Base-by-base conservation (phyloP, 1,139 yeast genomes). In the Hemisphaericaspora subhashii region DNA sequence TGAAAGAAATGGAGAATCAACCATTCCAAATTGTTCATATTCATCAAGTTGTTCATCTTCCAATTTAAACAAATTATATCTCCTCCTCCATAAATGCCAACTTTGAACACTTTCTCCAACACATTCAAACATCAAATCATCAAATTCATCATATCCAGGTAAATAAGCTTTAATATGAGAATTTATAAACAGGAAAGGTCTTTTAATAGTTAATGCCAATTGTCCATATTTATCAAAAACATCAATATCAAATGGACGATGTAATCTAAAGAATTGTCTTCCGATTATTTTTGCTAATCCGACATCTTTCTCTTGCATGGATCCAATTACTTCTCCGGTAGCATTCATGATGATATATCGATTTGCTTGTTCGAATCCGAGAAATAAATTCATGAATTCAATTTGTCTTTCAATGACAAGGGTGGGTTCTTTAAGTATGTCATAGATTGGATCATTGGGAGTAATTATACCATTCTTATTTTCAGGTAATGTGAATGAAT, bases 81-180 rank as follows among this genome's bases (percentile, higher is more conserved):
- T 68, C 42, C 98, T 72, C 55, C 98, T 77, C 96, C 96, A 89
- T 37, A 84, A 67, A 64, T 90, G 98, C 97, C 97, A 92, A 49
- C 85, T 82, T 60, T 92, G 98, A 6, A 85, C 80, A 23, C 88
- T 78, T 56, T 90, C 97, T 0, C 98, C 98, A 25, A 90, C 67
- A 1, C 73, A 60, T 32, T 81, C 86, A 43, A 62, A 58, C 48
- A 72, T 66, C 8, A 63, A 51, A 28, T 60, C 50, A 35, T 71
- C 68, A 26, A 59, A 47, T 9, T 52, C 53, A 44, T 70, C 74
- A 33, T 58, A 59, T 0, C 77, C 75, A 0, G 95, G 95, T 35
- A 86, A 60, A 25, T 73, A 70, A 3, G 86, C 79, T 55, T 84
- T 84, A 50, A 92, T 86, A 54, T 84, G 94, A 1, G 96, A 87